A percentile compares a stretch with the other conserved stretches of the same genome.
These are phyloP conservation scores for Ustilaginoidea virens DNA, from an alignment of 2,329 filamentous ascomycete species.

Conservation along the genomic window DNA sequence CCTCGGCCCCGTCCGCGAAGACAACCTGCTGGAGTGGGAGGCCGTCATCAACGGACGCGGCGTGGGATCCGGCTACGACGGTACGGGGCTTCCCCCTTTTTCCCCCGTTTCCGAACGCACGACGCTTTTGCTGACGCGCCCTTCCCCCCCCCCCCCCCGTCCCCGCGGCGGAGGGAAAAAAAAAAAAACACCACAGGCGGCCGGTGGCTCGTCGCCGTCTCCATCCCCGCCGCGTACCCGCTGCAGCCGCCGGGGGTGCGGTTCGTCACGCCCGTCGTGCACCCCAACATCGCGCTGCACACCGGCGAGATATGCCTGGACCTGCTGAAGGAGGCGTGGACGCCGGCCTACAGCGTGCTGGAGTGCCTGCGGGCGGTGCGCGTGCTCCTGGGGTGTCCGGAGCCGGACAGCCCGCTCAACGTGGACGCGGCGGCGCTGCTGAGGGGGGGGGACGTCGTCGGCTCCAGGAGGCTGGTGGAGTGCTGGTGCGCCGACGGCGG, in stretches of 20 bases:
- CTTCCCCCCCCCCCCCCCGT: neutral
- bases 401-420: constrained; percentile 62
- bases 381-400: constrained; percentile 48
- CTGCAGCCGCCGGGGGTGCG: constrained; percentile 58
- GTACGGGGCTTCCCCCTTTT: constrained; percentile 21
- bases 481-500: constrained; percentile 41
- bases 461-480: constrained; percentile 53
- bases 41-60: constrained; percentile 44
- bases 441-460: constrained; percentile 51
- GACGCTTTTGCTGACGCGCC: neutral
- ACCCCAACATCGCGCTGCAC: constrained; percentile 57
- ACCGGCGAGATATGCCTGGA: constrained; percentile 92
- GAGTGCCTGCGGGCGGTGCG: constrained; percentile 59
- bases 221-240: constrained; percentile 66
- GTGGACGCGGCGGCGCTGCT: constrained; percentile 62
- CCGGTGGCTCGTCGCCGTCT: constrained; percentile 68
- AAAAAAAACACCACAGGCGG: constrained; percentile 33
- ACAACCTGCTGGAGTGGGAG: constrained; percentile 42
- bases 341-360: constrained; percentile 68
- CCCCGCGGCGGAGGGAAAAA: constrained; percentile 1
- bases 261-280: constrained; percentile 74
- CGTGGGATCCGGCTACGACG: constrained; percentile 39
- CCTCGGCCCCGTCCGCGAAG: constrained; percentile 37
- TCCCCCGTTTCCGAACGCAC: neutral
- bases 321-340: constrained; percentile 66